Conservation (phyloP, 2,329 filamentous ascomycete species). For the Colletotrichum sp. region DNA sequence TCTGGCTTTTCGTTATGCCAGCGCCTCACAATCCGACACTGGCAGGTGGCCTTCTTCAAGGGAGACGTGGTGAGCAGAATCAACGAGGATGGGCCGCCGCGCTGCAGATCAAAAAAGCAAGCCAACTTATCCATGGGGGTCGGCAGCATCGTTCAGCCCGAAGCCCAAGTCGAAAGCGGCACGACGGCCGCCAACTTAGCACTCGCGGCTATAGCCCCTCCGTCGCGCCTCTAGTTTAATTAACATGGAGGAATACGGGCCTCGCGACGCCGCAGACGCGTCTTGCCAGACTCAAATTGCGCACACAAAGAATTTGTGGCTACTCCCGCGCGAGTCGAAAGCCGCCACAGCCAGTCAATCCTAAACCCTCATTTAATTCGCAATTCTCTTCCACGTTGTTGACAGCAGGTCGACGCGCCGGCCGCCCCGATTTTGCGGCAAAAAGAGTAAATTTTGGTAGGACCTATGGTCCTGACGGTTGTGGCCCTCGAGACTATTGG, state of each 20-base stretch:
- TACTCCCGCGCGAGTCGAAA: constrained; percentile 14
- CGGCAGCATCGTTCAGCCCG: background rate
- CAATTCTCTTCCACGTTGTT: constrained; percentile 12
- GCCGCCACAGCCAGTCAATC: constrained; percentile 15
- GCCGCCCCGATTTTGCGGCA: constrained; percentile 1
- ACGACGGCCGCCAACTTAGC: background rate
- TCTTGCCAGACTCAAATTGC: constrained; percentile 2
- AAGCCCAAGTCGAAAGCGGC: background rate
- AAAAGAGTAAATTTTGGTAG: background rate
- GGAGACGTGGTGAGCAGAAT: background rate
- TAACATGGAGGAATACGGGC: background rate
- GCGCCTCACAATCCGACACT: background rate
- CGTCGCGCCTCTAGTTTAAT: constrained; percentile 14
- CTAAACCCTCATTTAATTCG: constrained; percentile 15
- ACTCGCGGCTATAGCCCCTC: constrained; percentile 3
- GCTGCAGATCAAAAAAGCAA: background rate
- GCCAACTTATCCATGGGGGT: background rate
- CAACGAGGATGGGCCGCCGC: background rate
- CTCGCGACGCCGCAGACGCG: constrained; percentile 10
- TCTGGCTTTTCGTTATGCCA: background rate
- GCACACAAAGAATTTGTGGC: constrained; percentile 14
- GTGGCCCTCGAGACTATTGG: background rate
- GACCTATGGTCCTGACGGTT: background rate
- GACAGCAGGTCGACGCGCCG: background rate
- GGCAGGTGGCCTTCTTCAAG: constrained; percentile 2